phyloP scores from a whole-genome alignment of 139 green algal species.

The Eudorina sp. region DNA sequence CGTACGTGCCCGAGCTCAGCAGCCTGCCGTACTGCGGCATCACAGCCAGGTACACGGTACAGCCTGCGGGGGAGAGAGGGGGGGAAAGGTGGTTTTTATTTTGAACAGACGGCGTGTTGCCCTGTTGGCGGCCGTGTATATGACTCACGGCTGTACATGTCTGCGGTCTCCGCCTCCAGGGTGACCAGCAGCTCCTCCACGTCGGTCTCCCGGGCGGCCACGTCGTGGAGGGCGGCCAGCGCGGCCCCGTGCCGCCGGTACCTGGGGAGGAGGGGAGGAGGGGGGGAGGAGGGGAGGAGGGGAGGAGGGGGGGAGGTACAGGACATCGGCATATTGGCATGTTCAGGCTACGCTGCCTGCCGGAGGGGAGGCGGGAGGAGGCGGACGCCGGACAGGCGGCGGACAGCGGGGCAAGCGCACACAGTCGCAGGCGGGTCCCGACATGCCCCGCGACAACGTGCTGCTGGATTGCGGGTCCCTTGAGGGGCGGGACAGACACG shows the following conservation, averaged over 20 bases:
- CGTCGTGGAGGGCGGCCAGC: slow-evolving; percentile 30
- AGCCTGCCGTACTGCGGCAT: slow-evolving; percentile 32
- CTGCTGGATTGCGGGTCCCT: too few relatives aligned
- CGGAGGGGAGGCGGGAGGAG: too few relatives aligned
- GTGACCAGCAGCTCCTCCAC: slow-evolving; percentile 36
- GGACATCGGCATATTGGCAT: too few relatives aligned
- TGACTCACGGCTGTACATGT: slow-evolving; percentile 47
- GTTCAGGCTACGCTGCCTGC: too few relatives aligned
- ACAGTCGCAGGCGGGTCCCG: too few relatives aligned
- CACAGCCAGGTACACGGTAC: slow-evolving; percentile 37
- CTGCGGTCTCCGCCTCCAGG: not conserved
- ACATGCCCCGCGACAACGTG: too few relatives aligned
- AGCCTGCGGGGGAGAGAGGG: slow-evolving; percentile 10
- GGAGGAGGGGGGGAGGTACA: not conserved
- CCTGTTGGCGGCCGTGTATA: too few relatives aligned
- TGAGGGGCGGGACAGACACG: too few relatives aligned
- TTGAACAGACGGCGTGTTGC: too few relatives aligned
- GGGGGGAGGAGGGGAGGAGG: not conserved
- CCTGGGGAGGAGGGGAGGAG: not conserved
- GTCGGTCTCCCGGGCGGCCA: slow-evolving; percentile 30
- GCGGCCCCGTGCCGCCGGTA: slow-evolving; percentile 36
- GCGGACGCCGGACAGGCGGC: too few relatives aligned
- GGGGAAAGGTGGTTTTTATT: not conserved
- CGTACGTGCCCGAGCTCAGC: not conserved
- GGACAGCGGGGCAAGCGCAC: too few relatives aligned